A percentile compares a stretch with the other conserved stretches of the same genome.
Conservation (phyloP, 2,329 filamentous ascomycete species). For the Thelonectria olida region DNA sequence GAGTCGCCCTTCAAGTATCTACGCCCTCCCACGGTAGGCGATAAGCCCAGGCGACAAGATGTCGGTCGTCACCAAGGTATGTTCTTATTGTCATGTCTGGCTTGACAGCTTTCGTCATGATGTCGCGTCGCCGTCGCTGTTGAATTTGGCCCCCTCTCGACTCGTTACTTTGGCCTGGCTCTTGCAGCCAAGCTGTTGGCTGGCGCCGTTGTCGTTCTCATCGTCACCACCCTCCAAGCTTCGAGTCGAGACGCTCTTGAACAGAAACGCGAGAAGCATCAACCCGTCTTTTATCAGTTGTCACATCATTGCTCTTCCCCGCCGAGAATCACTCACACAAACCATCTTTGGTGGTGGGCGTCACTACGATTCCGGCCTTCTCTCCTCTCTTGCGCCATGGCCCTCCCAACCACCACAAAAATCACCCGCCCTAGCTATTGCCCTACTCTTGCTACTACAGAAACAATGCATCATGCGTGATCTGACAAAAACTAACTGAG, state of each 20-base stretch:
- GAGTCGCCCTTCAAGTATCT: slow-evolving; percentile 47
- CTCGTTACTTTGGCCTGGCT: not conserved
- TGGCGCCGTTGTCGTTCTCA: not conserved
- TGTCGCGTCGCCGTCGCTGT: slow-evolving; percentile 5
- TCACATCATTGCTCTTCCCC: not conserved
- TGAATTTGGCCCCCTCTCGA: not conserved
- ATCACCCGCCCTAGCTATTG: not conserved
- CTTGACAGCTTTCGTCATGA: slow-evolving; percentile 6
- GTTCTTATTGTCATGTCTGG: slow-evolving; percentile 36
- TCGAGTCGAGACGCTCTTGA: not conserved
- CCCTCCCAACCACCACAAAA: not conserved
- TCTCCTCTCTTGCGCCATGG: not conserved
- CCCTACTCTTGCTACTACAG: not conserved
- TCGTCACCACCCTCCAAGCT: not conserved
- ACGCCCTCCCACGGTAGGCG: slow-evolving; percentile 55
- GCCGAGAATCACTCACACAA: not conserved
- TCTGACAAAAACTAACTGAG: slow-evolving; percentile 31
- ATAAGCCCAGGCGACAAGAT: slow-evolving; percentile 64
- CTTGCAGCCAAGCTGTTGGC: not conserved
- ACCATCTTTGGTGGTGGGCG: not conserved
- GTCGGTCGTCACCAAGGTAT: slow-evolving; percentile 70
- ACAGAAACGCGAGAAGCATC: not conserved
- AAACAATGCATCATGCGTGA: not conserved
- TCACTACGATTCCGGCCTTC: slow-evolving; percentile 7
- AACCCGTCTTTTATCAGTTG: not conserved